Conservation (phyloP, 2,329 filamentous ascomycete genomes). For the Pseudogymnoascus sp. region DNA sequence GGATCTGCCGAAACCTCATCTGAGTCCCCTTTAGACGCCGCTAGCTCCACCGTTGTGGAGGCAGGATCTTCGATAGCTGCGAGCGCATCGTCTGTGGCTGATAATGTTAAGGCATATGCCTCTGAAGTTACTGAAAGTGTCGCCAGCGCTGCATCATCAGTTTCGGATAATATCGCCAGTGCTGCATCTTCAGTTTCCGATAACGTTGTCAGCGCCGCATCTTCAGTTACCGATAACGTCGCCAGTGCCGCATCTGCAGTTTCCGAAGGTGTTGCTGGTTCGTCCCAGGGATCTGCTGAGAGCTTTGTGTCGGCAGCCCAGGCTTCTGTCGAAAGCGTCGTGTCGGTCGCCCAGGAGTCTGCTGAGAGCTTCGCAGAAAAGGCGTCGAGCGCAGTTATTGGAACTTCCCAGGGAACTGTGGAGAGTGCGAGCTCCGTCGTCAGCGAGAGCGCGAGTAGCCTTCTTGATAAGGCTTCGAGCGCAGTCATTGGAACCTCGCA, state of each 20-base stretch:
- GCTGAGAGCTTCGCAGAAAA: slow-evolving; percentile 22
- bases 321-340: slow-evolving; percentile 28
- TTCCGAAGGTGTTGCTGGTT: slow-evolving; percentile 17
- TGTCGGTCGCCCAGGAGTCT: slow-evolving; percentile 27
- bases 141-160: slow-evolving; percentile 19
- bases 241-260: slow-evolving; percentile 15
- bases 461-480: slow-evolving; percentile 25
- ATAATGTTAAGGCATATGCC: slow-evolving; percentile 20
- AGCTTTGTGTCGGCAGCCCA: slow-evolving; percentile 19
- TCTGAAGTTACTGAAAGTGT: slow-evolving; percentile 18
- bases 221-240: slow-evolving; percentile 18
- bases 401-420: slow-evolving; percentile 20
- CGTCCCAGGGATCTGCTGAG: slow-evolving; percentile 18
- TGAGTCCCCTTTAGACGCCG: slow-evolving; percentile 14
- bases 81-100: slow-evolving; percentile 15
- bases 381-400: no score
- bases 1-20: slow-evolving; percentile 29
- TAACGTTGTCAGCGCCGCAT: slow-evolving; percentile 18
- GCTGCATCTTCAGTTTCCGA: slow-evolving; percentile 18
- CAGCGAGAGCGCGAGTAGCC: slow-evolving; percentile 18
- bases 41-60: slow-evolving; percentile 19
- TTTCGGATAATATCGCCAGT: slow-evolving; percentile 16
- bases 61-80: slow-evolving; percentile 20
- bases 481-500: slow-evolving; percentile 23
- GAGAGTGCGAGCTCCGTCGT: slow-evolving; percentile 19